Evolutionary conservation across 2,329 filamentous ascomycete genomes (phyloP).

Genomic region (Verticillium longisporum): DNA sequence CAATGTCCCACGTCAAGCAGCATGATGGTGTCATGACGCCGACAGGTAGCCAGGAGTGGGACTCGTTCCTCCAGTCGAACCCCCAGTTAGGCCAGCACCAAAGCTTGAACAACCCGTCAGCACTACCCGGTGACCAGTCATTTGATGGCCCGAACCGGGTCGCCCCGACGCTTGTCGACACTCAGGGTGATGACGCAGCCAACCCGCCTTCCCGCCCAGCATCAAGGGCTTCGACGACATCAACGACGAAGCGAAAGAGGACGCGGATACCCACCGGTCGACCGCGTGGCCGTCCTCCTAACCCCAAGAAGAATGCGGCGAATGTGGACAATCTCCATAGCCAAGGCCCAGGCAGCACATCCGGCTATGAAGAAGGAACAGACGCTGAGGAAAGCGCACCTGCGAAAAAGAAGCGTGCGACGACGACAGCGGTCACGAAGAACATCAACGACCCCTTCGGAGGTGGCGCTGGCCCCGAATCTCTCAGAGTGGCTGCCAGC

Average conservation of each 20-base stretch:
- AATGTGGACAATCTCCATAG: neutral
- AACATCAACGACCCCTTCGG: slow-evolving; percentile 68
- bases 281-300: slow-evolving; percentile 38
- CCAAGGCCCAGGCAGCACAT: slow-evolving; percentile 52
- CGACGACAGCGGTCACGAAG: slow-evolving; percentile 65
- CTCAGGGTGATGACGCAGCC: slow-evolving; percentile 18
- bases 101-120: neutral
- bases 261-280: slow-evolving; percentile 43
- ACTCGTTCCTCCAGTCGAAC: slow-evolving; percentile 66
- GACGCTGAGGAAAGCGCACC: slow-evolving; percentile 47
- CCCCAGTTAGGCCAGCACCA: slow-evolving; percentile 36
- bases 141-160: slow-evolving; percentile 24
- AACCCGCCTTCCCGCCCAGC: slow-evolving; percentile 49
- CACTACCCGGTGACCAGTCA: slow-evolving; percentile 5
- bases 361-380: slow-evolving; percentile 63
- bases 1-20: slow-evolving; percentile 10
- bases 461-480: slow-evolving; percentile 65
- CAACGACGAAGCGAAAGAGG: slow-evolving; percentile 5
- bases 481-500: slow-evolving; percentile 82
- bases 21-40: slow-evolving; percentile 34
- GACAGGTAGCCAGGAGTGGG: slow-evolving; percentile 70
- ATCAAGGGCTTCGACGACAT: slow-evolving; percentile 49
- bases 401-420: slow-evolving; percentile 67
- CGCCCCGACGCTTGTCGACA: slow-evolving; percentile 22
- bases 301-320: slow-evolving; percentile 41